Evolutionary conservation across 1,284 basidiomycete species (phyloP), one percentile per base, ranked within the genome.

Genomic region (Neonothopanus nambi): DNA sequence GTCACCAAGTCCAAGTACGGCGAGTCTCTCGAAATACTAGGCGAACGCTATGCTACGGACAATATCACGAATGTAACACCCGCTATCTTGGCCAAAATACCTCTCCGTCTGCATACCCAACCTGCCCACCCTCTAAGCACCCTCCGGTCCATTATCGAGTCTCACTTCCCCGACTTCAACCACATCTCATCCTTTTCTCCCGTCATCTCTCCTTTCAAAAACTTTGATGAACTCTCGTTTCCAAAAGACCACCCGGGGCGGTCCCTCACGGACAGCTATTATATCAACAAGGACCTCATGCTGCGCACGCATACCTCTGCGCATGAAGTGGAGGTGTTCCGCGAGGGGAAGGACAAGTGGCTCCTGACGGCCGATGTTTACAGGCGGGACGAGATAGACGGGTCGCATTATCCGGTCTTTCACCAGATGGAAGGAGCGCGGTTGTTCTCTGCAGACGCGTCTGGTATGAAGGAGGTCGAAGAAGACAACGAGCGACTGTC

Each of bases 301-400:
- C 84, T 99, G 46, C 88, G 97, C 41, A 99, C 97, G 0, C 97
- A 99, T 70, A 98, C 97, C 0, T 95, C 91, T 18, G 94, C 97
- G 2, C 97, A 99, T 70, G 96, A 99, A 75, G 91, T 99, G 33
- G 93, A 96, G 59, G 86, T 89, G 5, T 99, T 98, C 70, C 72
- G 80, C 39, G 72, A 77, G 35, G 92, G 92, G 4, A 76, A 89
- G 61, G 83, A 89, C 35, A 79, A 80, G 50, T 99, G 95, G 92
- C 77, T 99, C 30, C 79, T 99, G 46, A 92, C 95, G 1, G 95
- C 97, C n/a, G 97, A 99, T 74, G 97, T 99, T 43, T 99, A 98
- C 72, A 78, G 97, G 40, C 85, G 97, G 60, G 97, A 99, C 81
- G 97, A 99, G 73, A 99, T 99, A 60, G 97, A 99, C 73, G 82